phyloP scores from a whole-genome alignment of 148 eudicot genomes.

The Oxyria digyna region DNA sequence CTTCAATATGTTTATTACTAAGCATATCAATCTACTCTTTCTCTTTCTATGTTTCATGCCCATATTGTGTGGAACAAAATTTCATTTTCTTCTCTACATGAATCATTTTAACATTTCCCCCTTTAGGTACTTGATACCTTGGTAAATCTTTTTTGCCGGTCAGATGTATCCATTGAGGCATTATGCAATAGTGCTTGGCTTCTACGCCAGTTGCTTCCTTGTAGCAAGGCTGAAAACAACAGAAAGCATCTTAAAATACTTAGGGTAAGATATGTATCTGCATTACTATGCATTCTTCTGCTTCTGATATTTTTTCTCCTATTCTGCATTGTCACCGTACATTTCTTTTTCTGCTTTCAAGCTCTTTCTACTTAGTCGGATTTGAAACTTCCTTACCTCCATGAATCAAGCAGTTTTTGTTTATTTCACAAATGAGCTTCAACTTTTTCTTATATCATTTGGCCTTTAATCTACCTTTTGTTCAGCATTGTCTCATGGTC shows the following conservation, averaged over 20 bases:
- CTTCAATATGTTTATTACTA: no score
- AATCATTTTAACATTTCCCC: not conserved
- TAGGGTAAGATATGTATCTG: conserved; percentile 34
- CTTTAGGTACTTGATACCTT: conserved; percentile 85
- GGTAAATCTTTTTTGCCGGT: conserved; percentile 79
- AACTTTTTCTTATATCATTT: not conserved
- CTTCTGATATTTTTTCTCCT: no score
- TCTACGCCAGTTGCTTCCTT: conserved; percentile 92
- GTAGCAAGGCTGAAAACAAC: conserved; percentile 70
- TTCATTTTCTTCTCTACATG: not conserved
- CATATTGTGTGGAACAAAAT: not conserved
- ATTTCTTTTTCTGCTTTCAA: no score
- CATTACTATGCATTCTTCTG: not conserved
- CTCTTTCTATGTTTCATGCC: not conserved
- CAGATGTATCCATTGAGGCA: conserved; percentile 70
- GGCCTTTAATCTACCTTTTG: not conserved
- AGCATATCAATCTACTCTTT: not conserved
- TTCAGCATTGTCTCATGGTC: not conserved
- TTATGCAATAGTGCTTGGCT: conserved; percentile 98
- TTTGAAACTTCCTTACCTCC: not conserved
- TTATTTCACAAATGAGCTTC: not conserved
- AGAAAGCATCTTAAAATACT: conserved; percentile 50
- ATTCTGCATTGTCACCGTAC: no score
- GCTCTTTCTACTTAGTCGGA: not conserved
- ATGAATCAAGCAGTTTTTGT: not conserved